Percentiles rank a stretch among this genome's conserved stretches.
Evolutionary conservation across 2,329 filamentous ascomycete species (phyloP).

Genomic region (Biscogniauxia marginata): DNA sequence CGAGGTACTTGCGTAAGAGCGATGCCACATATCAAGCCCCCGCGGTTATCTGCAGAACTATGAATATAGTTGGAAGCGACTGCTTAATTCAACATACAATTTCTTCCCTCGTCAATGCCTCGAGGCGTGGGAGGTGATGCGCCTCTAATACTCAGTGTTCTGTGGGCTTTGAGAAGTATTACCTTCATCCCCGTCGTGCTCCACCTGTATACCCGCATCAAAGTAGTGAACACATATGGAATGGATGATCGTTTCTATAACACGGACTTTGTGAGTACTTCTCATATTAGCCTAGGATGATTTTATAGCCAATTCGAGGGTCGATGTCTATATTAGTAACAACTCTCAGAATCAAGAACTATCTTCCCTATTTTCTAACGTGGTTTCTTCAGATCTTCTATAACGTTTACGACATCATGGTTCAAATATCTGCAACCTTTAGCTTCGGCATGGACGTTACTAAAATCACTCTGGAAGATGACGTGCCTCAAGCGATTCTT

Average conservation of each 20-base stretch:
- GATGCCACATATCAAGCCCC: neutral
- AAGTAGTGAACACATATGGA: neutral
- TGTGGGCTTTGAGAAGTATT: conserved; percentile 6
- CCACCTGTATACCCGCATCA: conserved; percentile 10
- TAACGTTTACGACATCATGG: conserved; percentile 3
- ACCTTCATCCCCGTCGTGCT: conserved; percentile 9
- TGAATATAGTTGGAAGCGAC: neutral
- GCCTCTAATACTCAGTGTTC: neutral
- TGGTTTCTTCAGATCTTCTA: conserved; percentile 2
- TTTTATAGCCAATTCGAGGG: neutral
- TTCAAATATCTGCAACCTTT: conserved; percentile 3
- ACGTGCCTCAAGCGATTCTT: conserved; percentile 22
- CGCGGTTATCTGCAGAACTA: neutral
- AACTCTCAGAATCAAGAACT: no score
- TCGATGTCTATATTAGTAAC: neutral
- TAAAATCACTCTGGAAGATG: conserved; percentile 1
- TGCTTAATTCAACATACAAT: neutral
- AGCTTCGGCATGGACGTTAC: conserved; percentile 7
- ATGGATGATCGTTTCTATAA: conserved; percentile 9
- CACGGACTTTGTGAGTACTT: conserved; percentile 10
- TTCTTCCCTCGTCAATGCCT: neutral
- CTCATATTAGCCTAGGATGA: neutral
- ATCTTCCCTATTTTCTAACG: neutral
- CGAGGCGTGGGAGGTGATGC: neutral
- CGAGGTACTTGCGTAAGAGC: neutral